Evolutionary conservation across 2,329 filamentous ascomycete species (phyloP).

Genomic region (Trichoderma breve): DNA sequence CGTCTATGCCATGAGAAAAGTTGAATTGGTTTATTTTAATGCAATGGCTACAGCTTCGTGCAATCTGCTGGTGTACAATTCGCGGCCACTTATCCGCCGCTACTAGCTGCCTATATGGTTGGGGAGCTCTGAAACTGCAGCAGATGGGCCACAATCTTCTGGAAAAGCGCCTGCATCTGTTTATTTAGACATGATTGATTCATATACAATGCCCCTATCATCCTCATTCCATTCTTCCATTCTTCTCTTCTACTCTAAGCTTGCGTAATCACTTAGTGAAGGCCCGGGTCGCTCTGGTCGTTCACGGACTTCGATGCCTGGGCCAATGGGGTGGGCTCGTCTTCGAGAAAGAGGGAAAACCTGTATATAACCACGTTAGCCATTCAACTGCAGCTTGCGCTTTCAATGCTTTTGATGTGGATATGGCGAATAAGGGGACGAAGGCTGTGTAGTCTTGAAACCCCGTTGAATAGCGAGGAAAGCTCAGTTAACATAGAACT

Average conservation of each 20-base stretch:
- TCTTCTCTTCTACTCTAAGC: constrained; percentile 55
- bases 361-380: constrained; percentile 33
- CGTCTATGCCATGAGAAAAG: not conserved
- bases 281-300: constrained; percentile 57
- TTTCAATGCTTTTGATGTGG: not conserved
- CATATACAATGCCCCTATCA: not conserved
- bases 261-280: constrained; percentile 64
- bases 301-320: constrained; percentile 77
- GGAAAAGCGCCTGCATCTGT: not conserved
- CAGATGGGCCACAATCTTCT: not conserved
- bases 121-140: not conserved
- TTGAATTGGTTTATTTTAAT: not conserved
- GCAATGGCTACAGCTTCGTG: not conserved
- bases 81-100: not conserved
- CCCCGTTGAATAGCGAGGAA: not conserved
- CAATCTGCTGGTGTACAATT: not conserved
- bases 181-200: constrained; percentile 7
- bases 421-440: not conserved
- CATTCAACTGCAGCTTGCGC: not conserved
- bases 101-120: not conserved
- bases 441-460: constrained; percentile 10
- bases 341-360: constrained; percentile 61
- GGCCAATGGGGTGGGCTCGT: constrained; percentile 66
- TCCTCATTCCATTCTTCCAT: not conserved
- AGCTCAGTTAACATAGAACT: not conserved